Conservation (phyloP, 2,329 filamentous ascomycete species). For the Hypoxylon rubiginosum region DNA sequence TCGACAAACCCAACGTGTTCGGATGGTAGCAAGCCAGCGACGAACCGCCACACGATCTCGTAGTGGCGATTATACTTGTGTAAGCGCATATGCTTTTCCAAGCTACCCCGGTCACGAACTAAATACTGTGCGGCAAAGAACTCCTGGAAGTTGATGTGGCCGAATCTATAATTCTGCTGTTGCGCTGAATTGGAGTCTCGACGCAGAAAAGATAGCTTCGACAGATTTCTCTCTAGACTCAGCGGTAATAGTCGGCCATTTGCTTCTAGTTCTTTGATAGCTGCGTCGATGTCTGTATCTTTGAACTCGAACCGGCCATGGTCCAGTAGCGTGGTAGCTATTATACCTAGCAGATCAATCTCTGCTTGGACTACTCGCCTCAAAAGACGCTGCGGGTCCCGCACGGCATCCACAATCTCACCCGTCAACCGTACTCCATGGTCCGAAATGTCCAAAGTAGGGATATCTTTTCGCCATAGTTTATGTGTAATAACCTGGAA, state of each 20-base stretch:
- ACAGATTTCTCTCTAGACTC: background rate
- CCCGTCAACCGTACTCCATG: background rate
- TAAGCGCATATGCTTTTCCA: background rate
- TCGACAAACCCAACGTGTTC: background rate
- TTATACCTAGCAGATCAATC: background rate
- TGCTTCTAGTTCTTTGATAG: background rate
- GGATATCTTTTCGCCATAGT: conserved; percentile 3
- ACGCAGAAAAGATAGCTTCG: background rate
- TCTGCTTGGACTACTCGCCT: background rate
- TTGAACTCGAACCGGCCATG: background rate
- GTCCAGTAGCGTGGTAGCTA: background rate
- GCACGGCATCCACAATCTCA: background rate
- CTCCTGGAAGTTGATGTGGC: background rate
- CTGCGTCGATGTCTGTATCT: background rate
- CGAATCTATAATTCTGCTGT: background rate
- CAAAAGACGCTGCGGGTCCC: background rate
- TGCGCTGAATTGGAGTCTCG: background rate
- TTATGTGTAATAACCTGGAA: background rate
- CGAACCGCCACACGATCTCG: background rate
- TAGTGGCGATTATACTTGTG: conserved; percentile 6
- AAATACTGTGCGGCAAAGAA: conserved; percentile 1
- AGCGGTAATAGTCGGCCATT: background rate
- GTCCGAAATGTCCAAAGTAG: background rate
- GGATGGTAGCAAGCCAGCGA: background rate
- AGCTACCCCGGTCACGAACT: background rate